A percentile compares a stretch with the other conserved stretches of the same genome.
Conservation (phyloP, 2,329 filamentous ascomycete genomes). For the Aspergillus fumigatiaffinis region DNA sequence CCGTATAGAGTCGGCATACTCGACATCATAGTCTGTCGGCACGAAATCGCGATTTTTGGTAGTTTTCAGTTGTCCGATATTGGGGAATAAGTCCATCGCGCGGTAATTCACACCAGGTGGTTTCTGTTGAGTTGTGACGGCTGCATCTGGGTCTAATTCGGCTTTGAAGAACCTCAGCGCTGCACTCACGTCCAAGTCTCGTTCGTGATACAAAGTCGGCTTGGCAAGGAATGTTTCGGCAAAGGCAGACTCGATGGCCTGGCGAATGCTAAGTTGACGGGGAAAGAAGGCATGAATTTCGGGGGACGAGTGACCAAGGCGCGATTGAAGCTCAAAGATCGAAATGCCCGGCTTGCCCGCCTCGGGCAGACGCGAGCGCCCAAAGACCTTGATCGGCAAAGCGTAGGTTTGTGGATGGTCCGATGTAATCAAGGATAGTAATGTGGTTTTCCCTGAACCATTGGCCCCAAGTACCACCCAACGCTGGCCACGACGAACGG, state of each 20-base stretch:
- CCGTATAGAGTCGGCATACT: constrained; percentile 72
- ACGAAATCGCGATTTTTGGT: constrained; percentile 2
- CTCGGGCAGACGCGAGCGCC: constrained; percentile 72
- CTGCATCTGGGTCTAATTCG: constrained; percentile 63
- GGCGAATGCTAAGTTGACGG: constrained; percentile 65
- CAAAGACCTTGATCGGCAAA: constrained; percentile 81
- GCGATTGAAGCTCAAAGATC: constrained; percentile 85
- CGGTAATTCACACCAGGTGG: constrained; percentile 4
- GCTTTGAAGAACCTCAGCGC: constrained; percentile 71
- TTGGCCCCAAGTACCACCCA: constrained; percentile 95
- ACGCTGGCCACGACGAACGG: constrained; percentile 73
- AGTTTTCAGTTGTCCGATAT: constrained; percentile 3
- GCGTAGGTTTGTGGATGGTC: constrained; percentile 95
- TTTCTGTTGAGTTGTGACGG: constrained; percentile 11
- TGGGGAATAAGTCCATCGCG: constrained; percentile 16
- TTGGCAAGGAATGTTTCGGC: constrained; percentile 77
- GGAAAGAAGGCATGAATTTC: constrained; percentile 95
- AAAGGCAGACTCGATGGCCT: constrained; percentile 81
- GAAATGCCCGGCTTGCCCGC: constrained; percentile 70
- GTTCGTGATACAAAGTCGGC: constrained; percentile 59
- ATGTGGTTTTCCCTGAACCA: constrained; percentile 89
- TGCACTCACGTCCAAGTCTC: constrained; percentile 60
- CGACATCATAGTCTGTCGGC: constrained; percentile 29
- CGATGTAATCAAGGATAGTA: constrained; percentile 87
- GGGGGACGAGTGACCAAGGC: constrained; percentile 88